phyloP scores from a whole-genome alignment of 2,329 filamentous ascomycete genomes.

The Colletotrichum noveboracense region DNA sequence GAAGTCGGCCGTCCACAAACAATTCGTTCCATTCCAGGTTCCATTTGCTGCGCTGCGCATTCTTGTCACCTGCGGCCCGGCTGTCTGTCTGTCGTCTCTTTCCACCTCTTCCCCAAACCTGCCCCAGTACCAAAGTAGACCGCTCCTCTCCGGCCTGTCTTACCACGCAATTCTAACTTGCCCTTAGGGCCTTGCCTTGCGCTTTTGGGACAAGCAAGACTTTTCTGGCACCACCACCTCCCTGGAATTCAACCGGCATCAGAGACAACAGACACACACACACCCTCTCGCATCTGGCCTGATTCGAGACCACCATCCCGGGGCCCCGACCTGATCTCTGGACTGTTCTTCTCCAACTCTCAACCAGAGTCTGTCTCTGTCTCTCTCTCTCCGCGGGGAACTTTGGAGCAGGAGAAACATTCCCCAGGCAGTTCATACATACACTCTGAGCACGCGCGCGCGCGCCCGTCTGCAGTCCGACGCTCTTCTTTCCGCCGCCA shows the following conservation, averaged over 20 bases:
- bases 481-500: slow-evolving; percentile 24
- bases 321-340: background rate
- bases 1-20: background rate
- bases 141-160: background rate
- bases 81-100: background rate
- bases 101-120: background rate
- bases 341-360: background rate
- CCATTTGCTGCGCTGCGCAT: background rate
- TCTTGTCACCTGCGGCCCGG: background rate
- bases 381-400: background rate
- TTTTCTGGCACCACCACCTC: background rate
- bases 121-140: background rate
- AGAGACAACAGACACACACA: background rate
- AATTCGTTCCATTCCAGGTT: background rate
- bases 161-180: background rate
- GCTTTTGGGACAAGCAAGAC: background rate
- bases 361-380: background rate
- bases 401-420: background rate
- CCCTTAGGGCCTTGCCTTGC: background rate
- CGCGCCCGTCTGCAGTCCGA: background rate
- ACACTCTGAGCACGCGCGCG: background rate
- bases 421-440: background rate
- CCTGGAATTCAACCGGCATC: background rate
- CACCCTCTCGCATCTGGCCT: background rate
- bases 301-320: slow-evolving; percentile 5